These are phyloP conservation scores for Vaccinium macrocarpon DNA, from an alignment of 148 eudicot species.

Conservation along the genomic window DNA sequence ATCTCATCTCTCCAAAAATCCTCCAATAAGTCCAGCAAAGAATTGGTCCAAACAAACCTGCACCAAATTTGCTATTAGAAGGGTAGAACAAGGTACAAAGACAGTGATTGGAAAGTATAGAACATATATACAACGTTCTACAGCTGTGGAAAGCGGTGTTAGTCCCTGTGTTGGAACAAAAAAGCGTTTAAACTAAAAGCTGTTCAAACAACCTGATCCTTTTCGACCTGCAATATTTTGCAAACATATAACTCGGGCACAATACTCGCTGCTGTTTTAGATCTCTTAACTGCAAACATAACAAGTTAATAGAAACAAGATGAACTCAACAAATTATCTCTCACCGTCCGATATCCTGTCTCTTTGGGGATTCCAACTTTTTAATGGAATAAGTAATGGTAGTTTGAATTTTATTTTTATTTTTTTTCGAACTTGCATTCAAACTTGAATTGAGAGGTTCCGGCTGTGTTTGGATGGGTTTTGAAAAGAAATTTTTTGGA, in stretches of 20 bases:
- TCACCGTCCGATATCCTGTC: neutral
- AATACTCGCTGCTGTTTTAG: neutral
- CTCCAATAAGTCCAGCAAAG: slow-evolving; percentile 11
- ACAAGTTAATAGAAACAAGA: neutral
- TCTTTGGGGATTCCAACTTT: neutral
- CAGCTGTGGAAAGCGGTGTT: neutral
- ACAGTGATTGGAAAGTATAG: neutral
- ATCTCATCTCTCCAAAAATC: neutral
- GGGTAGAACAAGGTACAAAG: neutral
- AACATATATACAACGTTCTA: neutral
- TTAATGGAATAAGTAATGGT: neutral
- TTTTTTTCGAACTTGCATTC: neutral
- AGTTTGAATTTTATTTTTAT: neutral
- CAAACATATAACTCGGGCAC: neutral
- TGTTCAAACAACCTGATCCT: neutral
- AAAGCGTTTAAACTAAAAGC: neutral
- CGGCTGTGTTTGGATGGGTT: no score
- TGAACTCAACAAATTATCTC: neutral
- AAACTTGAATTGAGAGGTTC: neutral
- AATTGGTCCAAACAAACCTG: slow-evolving; percentile 14
- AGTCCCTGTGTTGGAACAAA: neutral
- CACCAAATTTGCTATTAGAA: slow-evolving; percentile 2
- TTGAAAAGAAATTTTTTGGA: no score
- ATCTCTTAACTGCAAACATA: neutral
- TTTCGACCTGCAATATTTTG: neutral